A percentile compares a stretch with the other conserved stretches of the same genome.
phyloP scores from a whole-genome alignment of 2,329 filamentous ascomycete species.

The Nothopassalora personata region DNA sequence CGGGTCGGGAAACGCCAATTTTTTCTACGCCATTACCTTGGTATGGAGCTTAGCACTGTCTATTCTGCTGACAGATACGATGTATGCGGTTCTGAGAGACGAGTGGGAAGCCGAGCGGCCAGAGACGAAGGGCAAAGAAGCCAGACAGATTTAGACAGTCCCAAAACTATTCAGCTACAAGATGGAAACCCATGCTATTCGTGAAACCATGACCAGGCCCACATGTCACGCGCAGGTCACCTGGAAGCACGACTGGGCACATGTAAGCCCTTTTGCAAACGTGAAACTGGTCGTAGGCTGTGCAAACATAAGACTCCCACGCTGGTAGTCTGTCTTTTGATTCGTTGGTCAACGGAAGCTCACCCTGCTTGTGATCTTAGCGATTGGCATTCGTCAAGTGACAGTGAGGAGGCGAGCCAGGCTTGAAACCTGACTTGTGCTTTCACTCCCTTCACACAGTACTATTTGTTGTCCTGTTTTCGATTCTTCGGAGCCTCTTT shows the following conservation, averaged over 20 bases:
- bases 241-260: not conserved
- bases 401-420: not conserved
- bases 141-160: constrained; percentile 60
- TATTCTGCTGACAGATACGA: constrained; percentile 76
- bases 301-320: not conserved
- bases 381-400: not conserved
- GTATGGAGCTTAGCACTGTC: constrained; percentile 93
- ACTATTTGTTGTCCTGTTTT: not conserved
- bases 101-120: constrained; percentile 92
- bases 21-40: constrained; percentile 98
- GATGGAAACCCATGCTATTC: not conserved
- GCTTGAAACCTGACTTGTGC: not conserved
- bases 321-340: not conserved
- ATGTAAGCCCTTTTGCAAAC: not conserved
- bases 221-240: no score
- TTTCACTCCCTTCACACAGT: not conserved
- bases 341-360: not conserved
- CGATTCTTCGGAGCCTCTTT: not conserved
- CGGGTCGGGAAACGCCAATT: constrained; percentile 95
- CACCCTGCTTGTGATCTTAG: not conserved
- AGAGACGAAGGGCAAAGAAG: constrained; percentile 82
- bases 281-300: not conserved
- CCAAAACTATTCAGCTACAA: no score
- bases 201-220: no score
- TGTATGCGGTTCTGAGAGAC: constrained; percentile 84